These are phyloP conservation scores for Arthrobotrys pseudoclavata DNA, from an alignment of 2,329 filamentous ascomycete species.

Conservation along the genomic window DNA sequence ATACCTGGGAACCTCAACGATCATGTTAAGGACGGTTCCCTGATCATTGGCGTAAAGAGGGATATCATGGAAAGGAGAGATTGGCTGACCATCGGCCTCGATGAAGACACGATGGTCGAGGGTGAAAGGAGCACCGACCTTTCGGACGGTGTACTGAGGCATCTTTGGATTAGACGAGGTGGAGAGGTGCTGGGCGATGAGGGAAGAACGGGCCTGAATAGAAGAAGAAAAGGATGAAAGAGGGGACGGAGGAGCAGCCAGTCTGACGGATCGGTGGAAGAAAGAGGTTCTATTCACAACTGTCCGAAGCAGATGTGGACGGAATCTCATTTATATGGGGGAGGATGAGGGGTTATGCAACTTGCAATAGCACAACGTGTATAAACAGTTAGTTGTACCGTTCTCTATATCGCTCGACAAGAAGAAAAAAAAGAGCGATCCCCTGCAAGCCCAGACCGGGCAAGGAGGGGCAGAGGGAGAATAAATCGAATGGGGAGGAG, in stretches of 20 bases:
- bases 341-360: slow-evolving; percentile 9
- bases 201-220: slow-evolving; percentile 45
- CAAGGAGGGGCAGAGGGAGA: neutral
- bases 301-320: slow-evolving; percentile 49
- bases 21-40: slow-evolving; percentile 97
- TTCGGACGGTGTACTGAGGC: slow-evolving; percentile 82
- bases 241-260: slow-evolving; percentile 46
- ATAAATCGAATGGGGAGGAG: neutral
- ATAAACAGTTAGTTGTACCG: neutral
- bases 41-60: slow-evolving; percentile 91
- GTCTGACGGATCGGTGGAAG: slow-evolving; percentile 46
- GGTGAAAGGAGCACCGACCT: slow-evolving; percentile 90
- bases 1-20: slow-evolving; percentile 88
- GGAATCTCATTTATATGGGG: slow-evolving; percentile 48
- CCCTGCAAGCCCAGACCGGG: neutral
- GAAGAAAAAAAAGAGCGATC: neutral
- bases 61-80: slow-evolving; percentile 98
- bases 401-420: slow-evolving; percentile 14
- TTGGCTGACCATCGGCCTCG: slow-evolving; percentile 93
- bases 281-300: slow-evolving; percentile 45
- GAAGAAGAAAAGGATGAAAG: slow-evolving; percentile 16
- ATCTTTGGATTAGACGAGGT: slow-evolving; percentile 65
- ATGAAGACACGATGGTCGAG: slow-evolving; percentile 97
- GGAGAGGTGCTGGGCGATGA: slow-evolving; percentile 52
- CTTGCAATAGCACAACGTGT: slow-evolving; percentile 2